Conservation (phyloP, 163 green algal genomes). For the Chloromonas sp. region DNA sequence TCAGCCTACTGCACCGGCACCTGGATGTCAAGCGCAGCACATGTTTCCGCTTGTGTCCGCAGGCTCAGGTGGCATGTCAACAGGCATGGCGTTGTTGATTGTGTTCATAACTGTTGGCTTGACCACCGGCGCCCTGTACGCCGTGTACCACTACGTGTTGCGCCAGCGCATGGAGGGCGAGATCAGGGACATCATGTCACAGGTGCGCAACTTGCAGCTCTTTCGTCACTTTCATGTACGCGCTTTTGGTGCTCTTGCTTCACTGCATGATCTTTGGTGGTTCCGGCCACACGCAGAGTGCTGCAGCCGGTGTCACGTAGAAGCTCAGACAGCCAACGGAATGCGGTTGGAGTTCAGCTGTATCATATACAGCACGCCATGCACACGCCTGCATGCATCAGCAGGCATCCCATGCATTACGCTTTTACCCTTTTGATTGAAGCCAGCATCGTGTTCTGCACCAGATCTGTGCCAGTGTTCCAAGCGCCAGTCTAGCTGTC, state of each 20-base stretch:
- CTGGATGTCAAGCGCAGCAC: not conserved
- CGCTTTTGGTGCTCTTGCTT: not conserved
- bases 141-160: slow-evolving; percentile 12
- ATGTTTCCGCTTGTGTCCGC: slow-evolving; percentile 5
- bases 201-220: not conserved
- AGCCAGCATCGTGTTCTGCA: too few species aligned
- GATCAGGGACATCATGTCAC: slow-evolving; percentile 74
- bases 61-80: not conserved
- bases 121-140: slow-evolving; percentile 14
- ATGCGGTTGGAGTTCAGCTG: too few species aligned
- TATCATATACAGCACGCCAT: too few species aligned
- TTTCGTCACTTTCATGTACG: not conserved
- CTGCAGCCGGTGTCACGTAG: too few species aligned
- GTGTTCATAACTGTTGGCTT: slow-evolving; percentile 25
- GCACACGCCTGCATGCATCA: too few species aligned
- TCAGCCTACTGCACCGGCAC: too few species aligned
- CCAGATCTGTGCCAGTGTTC: too few species aligned
- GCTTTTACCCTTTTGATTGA: too few species aligned
- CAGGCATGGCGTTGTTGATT: not conserved
- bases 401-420: too few species aligned
- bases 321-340: too few species aligned
- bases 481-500: too few species aligned
- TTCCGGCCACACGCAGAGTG: too few species aligned
- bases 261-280: not conserved
- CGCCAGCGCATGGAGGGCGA: slow-evolving; percentile 28